These are phyloP conservation scores for Boletus semigastroideus DNA, from an alignment of 1,284 basidiomycete genomes.

Conservation along the genomic window DNA sequence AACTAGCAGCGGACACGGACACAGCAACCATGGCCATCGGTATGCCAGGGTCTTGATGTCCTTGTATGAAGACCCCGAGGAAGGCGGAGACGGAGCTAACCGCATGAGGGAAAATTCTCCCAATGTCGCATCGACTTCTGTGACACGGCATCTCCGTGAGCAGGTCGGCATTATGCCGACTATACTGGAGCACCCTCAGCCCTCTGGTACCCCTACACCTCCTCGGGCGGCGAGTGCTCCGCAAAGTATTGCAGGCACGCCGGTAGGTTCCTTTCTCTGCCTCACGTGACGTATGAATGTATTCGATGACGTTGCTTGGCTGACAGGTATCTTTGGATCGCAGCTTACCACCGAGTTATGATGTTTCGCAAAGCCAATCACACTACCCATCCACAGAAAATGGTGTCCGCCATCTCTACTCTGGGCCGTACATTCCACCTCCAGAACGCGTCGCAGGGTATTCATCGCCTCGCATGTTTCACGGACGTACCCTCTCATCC, in stretches of 20 bases:
- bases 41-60: slow-evolving; percentile 3
- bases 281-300: neutral
- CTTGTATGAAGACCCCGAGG: slow-evolving; percentile 13
- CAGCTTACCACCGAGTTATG: slow-evolving; percentile 26
- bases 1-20: slow-evolving; percentile 23
- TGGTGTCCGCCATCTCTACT: neutral
- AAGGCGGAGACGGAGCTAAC: slow-evolving; percentile 15
- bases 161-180: slow-evolving; percentile 1
- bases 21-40: slow-evolving; percentile 9
- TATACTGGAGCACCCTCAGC: slow-evolving; percentile 2
- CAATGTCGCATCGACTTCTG: slow-evolving; percentile 16
- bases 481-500: slow-evolving; percentile 26
- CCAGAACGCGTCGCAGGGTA: slow-evolving; percentile 14
- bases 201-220: slow-evolving; percentile 1
- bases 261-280: slow-evolving; percentile 17
- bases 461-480: slow-evolving; percentile 12
- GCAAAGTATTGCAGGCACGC: slow-evolving; percentile 6
- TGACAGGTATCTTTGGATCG: slow-evolving; percentile 14
- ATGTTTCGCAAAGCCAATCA: slow-evolving; percentile 11
- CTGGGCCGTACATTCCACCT: slow-evolving; percentile 9
- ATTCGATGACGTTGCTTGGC: neutral
- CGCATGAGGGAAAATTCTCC: slow-evolving; percentile 21
- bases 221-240: neutral
- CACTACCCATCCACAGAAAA: slow-evolving; percentile 11
- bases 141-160: slow-evolving; percentile 12